Evolutionary conservation across 176 grass and related monocot genomes (phyloP).

Genomic region (Phoenix roebelenii): DNA sequence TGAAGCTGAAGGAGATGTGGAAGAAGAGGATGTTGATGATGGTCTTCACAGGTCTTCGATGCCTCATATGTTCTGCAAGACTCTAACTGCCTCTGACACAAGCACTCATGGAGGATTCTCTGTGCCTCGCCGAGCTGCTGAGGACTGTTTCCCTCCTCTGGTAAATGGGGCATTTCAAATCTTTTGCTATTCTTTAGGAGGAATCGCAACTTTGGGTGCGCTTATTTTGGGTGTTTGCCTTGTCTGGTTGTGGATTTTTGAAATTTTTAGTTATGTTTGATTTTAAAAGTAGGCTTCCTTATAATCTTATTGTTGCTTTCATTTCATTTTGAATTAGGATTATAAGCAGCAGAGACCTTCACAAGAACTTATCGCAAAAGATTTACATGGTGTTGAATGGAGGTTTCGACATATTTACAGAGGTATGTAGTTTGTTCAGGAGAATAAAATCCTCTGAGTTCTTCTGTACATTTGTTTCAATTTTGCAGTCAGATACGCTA

Average conservation of each 20-base stretch:
- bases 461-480: too few relatives aligned
- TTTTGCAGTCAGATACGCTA: too few relatives aligned
- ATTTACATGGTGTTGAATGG: conserved; percentile 84
- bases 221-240: too few relatives aligned
- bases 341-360: conserved; percentile 95
- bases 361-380: conserved; percentile 89
- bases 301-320: too few relatives aligned
- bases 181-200: not conserved
- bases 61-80: conserved; percentile 99
- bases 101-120: conserved; percentile 98
- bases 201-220: not conserved
- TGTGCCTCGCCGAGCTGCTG: conserved; percentile 92
- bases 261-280: too few relatives aligned
- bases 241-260: too few relatives aligned
- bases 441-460: too few relatives aligned
- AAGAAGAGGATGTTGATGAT: conserved; percentile 43
- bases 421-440: conserved; percentile 30
- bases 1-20: conserved; percentile 36
- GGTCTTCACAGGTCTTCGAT: conserved; percentile 44
- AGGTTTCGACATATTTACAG: conserved; percentile 96
- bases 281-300: too few relatives aligned
- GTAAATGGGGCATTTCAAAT: conserved; percentile 21
- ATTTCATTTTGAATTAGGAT: conserved; percentile 39
- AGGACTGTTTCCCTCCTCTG: conserved; percentile 90
- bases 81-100: conserved; percentile 90